Base-by-base conservation (phyloP, 1,284 basidiomycete species). In the Cryptococcus hybrid region DNA sequence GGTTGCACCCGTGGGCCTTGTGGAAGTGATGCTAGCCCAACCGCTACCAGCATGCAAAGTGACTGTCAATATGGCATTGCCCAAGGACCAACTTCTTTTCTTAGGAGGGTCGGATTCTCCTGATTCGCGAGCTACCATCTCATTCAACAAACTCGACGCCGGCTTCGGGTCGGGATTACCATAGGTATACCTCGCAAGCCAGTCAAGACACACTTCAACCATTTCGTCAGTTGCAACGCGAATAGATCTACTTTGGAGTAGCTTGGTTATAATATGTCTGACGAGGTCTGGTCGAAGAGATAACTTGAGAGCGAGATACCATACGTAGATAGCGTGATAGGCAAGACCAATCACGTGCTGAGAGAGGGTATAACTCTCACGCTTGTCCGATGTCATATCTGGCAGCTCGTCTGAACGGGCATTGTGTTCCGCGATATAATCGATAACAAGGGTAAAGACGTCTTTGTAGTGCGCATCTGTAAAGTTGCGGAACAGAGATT, bases 171-270 rank as follows among this genome's bases (percentile, higher is more conserved):
- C 92, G 11, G 92, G 92, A 66, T 90, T 94, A 24, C 89, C 91
- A 70, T 95, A 97, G 0, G 95, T 89, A 74, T 96, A 97, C 13
- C 96, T 84, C 15, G 92, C 90, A 6, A 99, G 83, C 90, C 95
- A 99, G 76, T 99, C 96, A 70, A 99, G 95, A 74, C 92, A 96
- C 24, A 98, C 94, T 75, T 98, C 92, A 0, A 92, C 92, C 48
- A 90, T 88, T 65, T 92, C 92, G 71, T 98, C 93, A 1, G 96
- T 81, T 44, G 85, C 81, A 3, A 81, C 79, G 52, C 85, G 85
- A 24, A 85, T 87, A 60, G 91, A 89, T 76, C 95, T 94, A 9
- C 92, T 93, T 46, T 94, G 82, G 11, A 95, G 81, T 3, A 99
- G 83, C 63, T 93, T 90, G 7, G 89, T 84, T 1, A 89, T 88